A percentile compares a stretch with the other conserved stretches of the same genome.
phyloP scores from a whole-genome alignment of 352 stramenopile species.

The Phytopythium litorale region DNA sequence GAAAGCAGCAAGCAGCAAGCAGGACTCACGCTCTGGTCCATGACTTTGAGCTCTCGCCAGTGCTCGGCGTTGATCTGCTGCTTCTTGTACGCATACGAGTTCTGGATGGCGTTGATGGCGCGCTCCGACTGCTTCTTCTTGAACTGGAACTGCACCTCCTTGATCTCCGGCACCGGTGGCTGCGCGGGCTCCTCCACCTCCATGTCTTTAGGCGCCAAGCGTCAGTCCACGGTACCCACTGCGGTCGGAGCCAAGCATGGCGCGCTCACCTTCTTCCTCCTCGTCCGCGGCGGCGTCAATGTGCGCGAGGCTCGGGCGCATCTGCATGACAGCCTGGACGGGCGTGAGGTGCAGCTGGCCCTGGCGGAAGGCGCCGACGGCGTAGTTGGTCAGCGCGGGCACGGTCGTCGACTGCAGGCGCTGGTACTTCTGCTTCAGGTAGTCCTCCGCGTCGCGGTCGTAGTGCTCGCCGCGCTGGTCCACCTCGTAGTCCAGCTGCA shows the following conservation, averaged over 20 bases:
- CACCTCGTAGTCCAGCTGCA: constrained; percentile 76
- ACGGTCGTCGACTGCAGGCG: constrained; percentile 62
- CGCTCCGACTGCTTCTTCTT: constrained; percentile 86
- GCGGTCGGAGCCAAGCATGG: not conserved
- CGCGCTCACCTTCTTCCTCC: constrained; percentile 36
- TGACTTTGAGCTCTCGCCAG: constrained; percentile 71
- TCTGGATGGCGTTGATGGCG: constrained; percentile 73
- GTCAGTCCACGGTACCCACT: not conserved
- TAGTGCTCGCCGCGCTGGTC: constrained; percentile 71
- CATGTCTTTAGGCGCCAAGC: constrained; percentile 24
- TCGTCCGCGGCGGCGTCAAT: constrained; percentile 75
- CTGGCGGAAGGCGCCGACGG: constrained; percentile 72
- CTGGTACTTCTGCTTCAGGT: constrained; percentile 70
- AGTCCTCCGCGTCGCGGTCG: constrained; percentile 76
- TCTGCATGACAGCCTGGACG: constrained; percentile 64
- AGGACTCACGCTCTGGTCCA: constrained; percentile 57
- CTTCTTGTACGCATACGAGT: constrained; percentile 83
- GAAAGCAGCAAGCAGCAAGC: not conserved
- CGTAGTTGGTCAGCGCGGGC: constrained; percentile 72
- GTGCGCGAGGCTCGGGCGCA: constrained; percentile 74
- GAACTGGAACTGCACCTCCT: constrained; percentile 87
- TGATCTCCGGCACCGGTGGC: constrained; percentile 42
- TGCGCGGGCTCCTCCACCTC: constrained; percentile 51
- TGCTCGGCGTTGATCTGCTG: constrained; percentile 77
- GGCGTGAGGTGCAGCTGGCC: constrained; percentile 80